phyloP scores from a whole-genome alignment of 495 filamentous ascomycete genomes.

The Aspergillus sclerotioniger region DNA sequence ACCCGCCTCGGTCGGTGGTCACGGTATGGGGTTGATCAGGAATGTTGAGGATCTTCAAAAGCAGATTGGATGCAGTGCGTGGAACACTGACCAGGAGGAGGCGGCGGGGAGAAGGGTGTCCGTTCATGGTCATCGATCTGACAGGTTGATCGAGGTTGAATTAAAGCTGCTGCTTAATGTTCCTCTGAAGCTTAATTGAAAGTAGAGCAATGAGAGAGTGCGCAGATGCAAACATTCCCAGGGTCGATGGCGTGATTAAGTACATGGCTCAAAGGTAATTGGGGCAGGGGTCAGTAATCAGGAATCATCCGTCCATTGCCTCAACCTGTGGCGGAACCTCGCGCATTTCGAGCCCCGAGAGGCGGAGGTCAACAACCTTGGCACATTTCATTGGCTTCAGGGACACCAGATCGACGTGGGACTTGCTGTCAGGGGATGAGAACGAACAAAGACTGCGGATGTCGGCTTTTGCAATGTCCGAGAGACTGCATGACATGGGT shows the following conservation, averaged over 20 bases:
- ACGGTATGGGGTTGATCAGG: conserved; percentile 32
- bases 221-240: neutral
- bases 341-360: too few relatives aligned
- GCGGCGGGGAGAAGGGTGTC: neutral
- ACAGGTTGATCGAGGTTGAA: neutral
- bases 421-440: too few relatives aligned
- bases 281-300: too few relatives aligned
- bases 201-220: neutral
- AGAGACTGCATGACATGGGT: too few relatives aligned
- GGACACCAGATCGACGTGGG: too few relatives aligned
- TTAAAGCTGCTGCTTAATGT: neutral
- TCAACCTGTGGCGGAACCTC: too few relatives aligned
- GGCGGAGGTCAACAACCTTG: too few relatives aligned
- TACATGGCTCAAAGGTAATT: neutral
- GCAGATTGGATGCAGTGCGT: conserved; percentile 32
- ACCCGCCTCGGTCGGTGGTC: conserved; percentile 32
- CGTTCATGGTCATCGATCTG: neutral
- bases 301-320: too few relatives aligned
- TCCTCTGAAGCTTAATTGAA: neutral
- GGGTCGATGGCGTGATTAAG: neutral
- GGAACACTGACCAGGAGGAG: conserved; percentile 32
- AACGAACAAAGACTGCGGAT: too few relatives aligned
- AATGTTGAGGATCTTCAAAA: conserved; percentile 14
- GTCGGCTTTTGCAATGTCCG: too few relatives aligned
- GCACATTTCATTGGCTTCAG: too few relatives aligned